Conservation (phyloP, 2,329 filamentous ascomycete genomes). For the Penicillium sp. region DNA sequence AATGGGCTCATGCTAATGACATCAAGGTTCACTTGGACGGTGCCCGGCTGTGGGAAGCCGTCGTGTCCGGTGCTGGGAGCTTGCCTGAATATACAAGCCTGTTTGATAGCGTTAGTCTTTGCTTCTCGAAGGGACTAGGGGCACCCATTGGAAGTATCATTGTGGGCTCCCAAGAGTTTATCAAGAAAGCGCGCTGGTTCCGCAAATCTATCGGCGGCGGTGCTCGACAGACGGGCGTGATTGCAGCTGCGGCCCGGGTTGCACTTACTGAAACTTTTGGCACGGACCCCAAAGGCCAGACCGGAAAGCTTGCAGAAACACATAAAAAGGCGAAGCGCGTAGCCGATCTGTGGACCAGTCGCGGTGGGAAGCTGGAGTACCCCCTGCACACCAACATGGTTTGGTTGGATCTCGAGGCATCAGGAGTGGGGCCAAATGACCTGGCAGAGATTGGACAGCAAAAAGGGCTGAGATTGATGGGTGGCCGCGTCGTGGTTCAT, state of each 20-base stretch:
- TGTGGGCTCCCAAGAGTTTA: conserved; percentile 58
- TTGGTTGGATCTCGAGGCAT: conserved; percentile 71
- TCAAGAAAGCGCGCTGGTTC: conserved; percentile 71
- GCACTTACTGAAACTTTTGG: conserved; percentile 79
- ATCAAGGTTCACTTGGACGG: conserved; percentile 77
- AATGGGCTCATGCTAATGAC: conserved; percentile 64
- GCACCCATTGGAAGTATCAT: conserved; percentile 78
- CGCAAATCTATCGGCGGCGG: conserved; percentile 80
- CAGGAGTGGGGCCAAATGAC: conserved; percentile 54
- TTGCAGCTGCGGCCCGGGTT: conserved; percentile 72
- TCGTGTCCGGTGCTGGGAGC: conserved; percentile 66
- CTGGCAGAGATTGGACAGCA: conserved; percentile 57
- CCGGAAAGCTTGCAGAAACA: conserved; percentile 60
- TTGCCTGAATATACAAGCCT: conserved; percentile 66
- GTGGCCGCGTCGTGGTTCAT: conserved; percentile 65
- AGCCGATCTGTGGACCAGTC: conserved; percentile 63
- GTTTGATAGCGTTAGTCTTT: conserved; percentile 74
- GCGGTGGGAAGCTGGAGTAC: conserved; percentile 67
- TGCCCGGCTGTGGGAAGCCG: conserved; percentile 78
- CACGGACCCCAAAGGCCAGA: conserved; percentile 55
- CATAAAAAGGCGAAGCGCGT: conserved; percentile 65
- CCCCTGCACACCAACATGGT: conserved; percentile 90
- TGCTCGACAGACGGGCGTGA: conserved; percentile 71
- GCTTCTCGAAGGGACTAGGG: conserved; percentile 79
- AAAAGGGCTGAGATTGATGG: conserved; percentile 57